phyloP scores from a whole-genome alignment of 225 moss, liverwort and hornwort genomes.

The Lunularia cruciata region DNA sequence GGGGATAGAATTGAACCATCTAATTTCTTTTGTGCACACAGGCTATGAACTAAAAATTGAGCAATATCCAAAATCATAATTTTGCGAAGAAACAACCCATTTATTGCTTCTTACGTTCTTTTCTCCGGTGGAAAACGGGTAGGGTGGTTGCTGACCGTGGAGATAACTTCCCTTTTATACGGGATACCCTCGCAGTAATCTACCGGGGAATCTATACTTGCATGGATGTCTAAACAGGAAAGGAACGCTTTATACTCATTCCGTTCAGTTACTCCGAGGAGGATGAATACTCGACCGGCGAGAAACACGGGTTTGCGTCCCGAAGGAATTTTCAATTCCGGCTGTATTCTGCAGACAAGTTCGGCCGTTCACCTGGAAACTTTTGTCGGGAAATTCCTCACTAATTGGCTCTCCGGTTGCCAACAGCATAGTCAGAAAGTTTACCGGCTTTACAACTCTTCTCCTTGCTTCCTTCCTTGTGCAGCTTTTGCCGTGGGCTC shows the following conservation, averaged over 20 bases:
- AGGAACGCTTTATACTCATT: background rate
- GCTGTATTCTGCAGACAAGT: background rate
- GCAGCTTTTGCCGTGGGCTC: background rate
- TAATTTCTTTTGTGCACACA: too few species aligned
- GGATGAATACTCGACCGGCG: background rate
- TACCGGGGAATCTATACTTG: background rate
- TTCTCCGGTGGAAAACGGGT: too few species aligned
- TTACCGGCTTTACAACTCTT: background rate
- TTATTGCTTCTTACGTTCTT: too few species aligned
- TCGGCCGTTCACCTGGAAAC: background rate
- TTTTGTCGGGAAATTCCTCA: constrained; percentile 1
- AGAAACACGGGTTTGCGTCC: background rate
- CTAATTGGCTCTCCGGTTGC: background rate
- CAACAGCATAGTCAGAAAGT: background rate
- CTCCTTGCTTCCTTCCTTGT: background rate
- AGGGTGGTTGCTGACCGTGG: too few species aligned
- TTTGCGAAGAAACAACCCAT: too few species aligned
- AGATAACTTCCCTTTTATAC: too few species aligned
- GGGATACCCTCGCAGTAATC: too few species aligned
- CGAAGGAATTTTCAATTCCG: constrained; percentile 2
- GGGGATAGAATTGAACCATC: too few species aligned
- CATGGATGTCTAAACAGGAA: background rate
- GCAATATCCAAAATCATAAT: too few species aligned
- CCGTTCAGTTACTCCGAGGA: constrained; percentile 1
- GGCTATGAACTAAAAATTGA: too few species aligned